Evolutionary conservation across 495 filamentous ascomycete genomes (phyloP), one percentile per base, ranked within the genome.

Genomic region (Penicillium argentinense): DNA sequence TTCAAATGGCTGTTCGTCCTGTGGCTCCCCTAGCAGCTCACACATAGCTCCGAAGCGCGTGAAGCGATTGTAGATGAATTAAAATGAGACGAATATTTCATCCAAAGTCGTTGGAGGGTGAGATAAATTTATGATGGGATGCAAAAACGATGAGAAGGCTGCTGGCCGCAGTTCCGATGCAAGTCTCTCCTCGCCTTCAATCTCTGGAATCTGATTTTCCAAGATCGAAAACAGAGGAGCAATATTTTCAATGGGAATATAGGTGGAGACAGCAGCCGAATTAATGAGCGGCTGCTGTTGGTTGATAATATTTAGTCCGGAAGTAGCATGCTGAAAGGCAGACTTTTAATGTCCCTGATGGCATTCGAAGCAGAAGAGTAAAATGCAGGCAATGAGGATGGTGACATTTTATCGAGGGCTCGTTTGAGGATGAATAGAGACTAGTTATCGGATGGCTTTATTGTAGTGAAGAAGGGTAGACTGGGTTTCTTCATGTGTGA

Each of bases 351-450:
- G 59, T 0, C 79, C 78, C 29, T 72, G 73, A 4, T 83, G 57
- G 34, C 74, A 73, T 49, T 85, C 82, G 39, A 80, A 71, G 41
- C 72, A 75, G 43, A 74, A 68, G 53, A 84, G 83, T 2, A 84
- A 39, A 14, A 80, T 54, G 53, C 82, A 86, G 9, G 76, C 67
- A 32, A 79, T 66, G 22, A 86, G 68, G 28, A 72, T 68, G 23
- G 76, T 57, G 21, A 67, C 68, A 21, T 40, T 53, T 1, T 39
- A 32, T 26, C 38, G 30, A n/a, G 32, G 26, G 9, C 26, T 37
- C 33, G 2, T 27, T 24, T 39, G 23, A 5, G 45, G 45, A 9
- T 53, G 23, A 2, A 48, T 33, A 5, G 51, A 29, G 5, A 53
- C 30, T 2, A 53, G 26, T 12, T 60, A 44, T 26, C 63, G 63